Conservation (phyloP, 495 filamentous ascomycete species). For the Xylaria venustula region DNA sequence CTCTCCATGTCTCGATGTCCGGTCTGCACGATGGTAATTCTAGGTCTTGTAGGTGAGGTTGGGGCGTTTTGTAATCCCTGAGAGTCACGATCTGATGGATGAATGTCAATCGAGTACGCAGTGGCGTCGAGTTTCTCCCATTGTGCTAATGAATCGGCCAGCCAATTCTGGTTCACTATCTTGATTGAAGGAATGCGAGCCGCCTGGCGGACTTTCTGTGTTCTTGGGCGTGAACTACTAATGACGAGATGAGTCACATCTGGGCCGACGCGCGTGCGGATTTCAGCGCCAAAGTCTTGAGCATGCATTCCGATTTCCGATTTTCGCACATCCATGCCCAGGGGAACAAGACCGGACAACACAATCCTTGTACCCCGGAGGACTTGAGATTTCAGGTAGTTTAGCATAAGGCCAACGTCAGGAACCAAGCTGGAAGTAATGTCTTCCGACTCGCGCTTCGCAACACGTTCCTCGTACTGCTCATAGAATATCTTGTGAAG, state of each 20-base stretch:
- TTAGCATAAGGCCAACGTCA: slow-evolving; percentile 80
- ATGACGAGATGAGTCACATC: slow-evolving; percentile 56
- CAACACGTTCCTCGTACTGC: slow-evolving; percentile 61
- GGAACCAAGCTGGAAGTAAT: slow-evolving; percentile 62
- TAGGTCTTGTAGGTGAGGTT: slow-evolving; percentile 36
- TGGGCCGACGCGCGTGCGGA: slow-evolving; percentile 53
- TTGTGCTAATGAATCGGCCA: slow-evolving; percentile 72
- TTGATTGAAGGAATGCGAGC: slow-evolving; percentile 68
- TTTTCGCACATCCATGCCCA: slow-evolving; percentile 68
- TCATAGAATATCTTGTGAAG: slow-evolving; percentile 81
- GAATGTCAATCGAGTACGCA: slow-evolving; percentile 66
- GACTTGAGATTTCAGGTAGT: slow-evolving; percentile 68
- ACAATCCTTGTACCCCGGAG: slow-evolving; percentile 71
- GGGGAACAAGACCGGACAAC: slow-evolving; percentile 84
- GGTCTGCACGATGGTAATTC: slow-evolving; percentile 39
- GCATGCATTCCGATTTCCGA: slow-evolving; percentile 85
- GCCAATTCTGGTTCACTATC: slow-evolving; percentile 88
- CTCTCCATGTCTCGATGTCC: slow-evolving; percentile 19
- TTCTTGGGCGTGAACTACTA: slow-evolving; percentile 63
- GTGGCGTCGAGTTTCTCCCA: slow-evolving; percentile 76
- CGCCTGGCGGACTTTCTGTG: slow-evolving; percentile 83
- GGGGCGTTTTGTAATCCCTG: slow-evolving; percentile 27
- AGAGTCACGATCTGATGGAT: slow-evolving; percentile 58
- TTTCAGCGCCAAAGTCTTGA: slow-evolving; percentile 75
- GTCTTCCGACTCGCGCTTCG: slow-evolving; percentile 20